Percentiles rank a stretch among this genome's conserved stretches.
phyloP scores from a whole-genome alignment of 345 rosid genomes.

The Bruguiera gymnorhiza region DNA sequence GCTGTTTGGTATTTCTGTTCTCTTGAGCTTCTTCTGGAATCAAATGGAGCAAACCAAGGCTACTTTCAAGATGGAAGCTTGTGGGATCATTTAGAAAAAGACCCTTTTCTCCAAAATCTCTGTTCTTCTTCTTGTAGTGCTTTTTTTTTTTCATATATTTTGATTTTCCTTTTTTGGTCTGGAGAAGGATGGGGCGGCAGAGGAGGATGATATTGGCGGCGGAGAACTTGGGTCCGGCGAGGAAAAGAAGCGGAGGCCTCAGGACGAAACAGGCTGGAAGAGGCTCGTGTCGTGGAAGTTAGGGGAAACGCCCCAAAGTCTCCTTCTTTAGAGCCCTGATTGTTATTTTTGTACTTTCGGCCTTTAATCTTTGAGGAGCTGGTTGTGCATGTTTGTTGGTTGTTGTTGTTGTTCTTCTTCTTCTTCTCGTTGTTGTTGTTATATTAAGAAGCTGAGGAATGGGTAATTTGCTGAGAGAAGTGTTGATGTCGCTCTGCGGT shows the following conservation, averaged over 20 bases:
- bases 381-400: neutral
- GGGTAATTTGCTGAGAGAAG: conserved; percentile 75
- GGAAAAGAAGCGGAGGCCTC: conserved; percentile 90
- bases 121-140: neutral
- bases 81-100: conserved; percentile 37
- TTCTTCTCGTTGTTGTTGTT: conserved; percentile 11
- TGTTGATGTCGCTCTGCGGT: conserved; percentile 69
- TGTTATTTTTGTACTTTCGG: no score
- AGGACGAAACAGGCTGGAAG: conserved; percentile 94
- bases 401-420: no score
- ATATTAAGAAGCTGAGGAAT: conserved; percentile 30
- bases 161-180: neutral
- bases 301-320: conserved; percentile 24
- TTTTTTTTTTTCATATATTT: neutral
- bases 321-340: neutral
- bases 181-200: conserved; percentile 52
- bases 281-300: conserved; percentile 99
- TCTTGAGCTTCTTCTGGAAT: neutral
- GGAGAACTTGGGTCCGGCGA: conserved; percentile 82
- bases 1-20: neutral
- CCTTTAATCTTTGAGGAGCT: neutral
- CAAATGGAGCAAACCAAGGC: conserved; percentile 58
- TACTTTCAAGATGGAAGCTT: conserved; percentile 37
- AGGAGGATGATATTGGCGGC: conserved; percentile 42
- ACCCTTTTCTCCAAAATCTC: neutral